Evolutionary conservation across 345 rosid species (phyloP), one percentile per base, ranked within the genome.

Genomic region (Excoecaria agallocha): DNA sequence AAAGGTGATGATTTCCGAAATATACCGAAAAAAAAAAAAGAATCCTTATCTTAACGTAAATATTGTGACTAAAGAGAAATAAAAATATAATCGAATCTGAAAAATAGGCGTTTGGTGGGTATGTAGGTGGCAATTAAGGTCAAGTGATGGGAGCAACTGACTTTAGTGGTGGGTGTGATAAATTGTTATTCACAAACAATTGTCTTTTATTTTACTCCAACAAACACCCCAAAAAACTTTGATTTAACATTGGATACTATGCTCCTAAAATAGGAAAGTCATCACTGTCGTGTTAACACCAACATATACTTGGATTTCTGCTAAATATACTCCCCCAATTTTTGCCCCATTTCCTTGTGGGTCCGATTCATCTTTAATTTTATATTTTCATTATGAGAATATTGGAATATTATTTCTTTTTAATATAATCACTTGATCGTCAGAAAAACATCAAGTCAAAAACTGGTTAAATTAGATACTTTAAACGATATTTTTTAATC

Each of bases 341-440:
- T 77, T 69, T 65, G 72, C 71, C 52, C 77, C 66, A 71, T 52
- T 54, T 54, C 43, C 74, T 48, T 19, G 85, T 74, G 80, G 80
- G 80, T 69, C 82, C 78, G 3, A 8, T 69, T 39, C 17, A 16
- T 77, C 52, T 6, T 41, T 51, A 64, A 52, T 64, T 70, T 13
- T 48, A 43, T 51, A 62, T 69, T 16, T 11, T 61, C n/a, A 43
- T 43, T 8, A 43, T 10, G 9, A 43, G 9, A 8, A 43, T 3
- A 43, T 43, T 1, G 5, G 48, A 8, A 43, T 43, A 43, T 41
- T 41, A 41, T 41, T 4, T 41, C 8, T 0, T 4, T 41, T 3
- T 43, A 43, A 43, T 43, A 43, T 6, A 43, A 43, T 43, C n/a
- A n/a, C n/a, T n/a, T n/a, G n/a, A n/a, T n/a, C n/a, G n/a, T n/a